Conservation (phyloP, 208 protist genomes). For the Crithidia bombi region DNA sequence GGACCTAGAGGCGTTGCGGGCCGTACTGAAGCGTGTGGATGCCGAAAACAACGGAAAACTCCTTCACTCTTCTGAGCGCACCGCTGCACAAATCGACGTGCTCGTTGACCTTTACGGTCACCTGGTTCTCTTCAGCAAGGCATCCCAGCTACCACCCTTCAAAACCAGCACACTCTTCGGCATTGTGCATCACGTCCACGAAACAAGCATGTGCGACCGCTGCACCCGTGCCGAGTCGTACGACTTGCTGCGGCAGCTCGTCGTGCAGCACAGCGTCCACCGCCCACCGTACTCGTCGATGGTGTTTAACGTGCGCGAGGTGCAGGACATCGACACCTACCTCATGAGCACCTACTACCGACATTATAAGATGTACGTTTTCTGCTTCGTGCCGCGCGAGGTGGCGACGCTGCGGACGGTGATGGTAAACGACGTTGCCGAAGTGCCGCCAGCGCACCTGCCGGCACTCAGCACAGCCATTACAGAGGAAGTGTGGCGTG, state of each 20-base stretch:
- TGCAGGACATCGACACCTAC: conserved; percentile 89
- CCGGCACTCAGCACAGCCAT: conserved; percentile 67
- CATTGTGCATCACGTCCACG: conserved; percentile 72
- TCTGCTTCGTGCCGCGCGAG: conserved; percentile 82
- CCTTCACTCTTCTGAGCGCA: conserved; percentile 28
- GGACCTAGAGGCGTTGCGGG: conserved; percentile 58
- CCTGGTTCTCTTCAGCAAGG: conserved; percentile 80
- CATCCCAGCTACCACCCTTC: conserved; percentile 57
- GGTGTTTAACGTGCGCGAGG: conserved; percentile 84
- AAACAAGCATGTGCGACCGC: conserved; percentile 64
- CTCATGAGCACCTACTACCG: conserved; percentile 87
- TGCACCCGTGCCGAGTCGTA: conserved; percentile 71
- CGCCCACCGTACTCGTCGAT: conserved; percentile 88
- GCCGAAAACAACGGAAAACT: conserved; percentile 33
- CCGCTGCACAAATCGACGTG: conserved; percentile 50
- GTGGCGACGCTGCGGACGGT: conserved; percentile 60
- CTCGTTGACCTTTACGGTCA: conserved; percentile 85
- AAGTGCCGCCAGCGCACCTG: conserved; percentile 59
- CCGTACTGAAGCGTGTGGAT: conserved; percentile 47
- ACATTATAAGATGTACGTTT: conserved; percentile 94
- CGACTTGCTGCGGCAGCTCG: conserved; percentile 68
- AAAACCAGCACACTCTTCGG: conserved; percentile 86
- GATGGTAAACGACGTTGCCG: conserved; percentile 49
- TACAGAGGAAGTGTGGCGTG: conserved; percentile 57
- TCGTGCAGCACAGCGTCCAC: conserved; percentile 84